Evolutionary conservation across 2,329 filamentous ascomycete species (phyloP).

Genomic region (Penicillium hordei): DNA sequence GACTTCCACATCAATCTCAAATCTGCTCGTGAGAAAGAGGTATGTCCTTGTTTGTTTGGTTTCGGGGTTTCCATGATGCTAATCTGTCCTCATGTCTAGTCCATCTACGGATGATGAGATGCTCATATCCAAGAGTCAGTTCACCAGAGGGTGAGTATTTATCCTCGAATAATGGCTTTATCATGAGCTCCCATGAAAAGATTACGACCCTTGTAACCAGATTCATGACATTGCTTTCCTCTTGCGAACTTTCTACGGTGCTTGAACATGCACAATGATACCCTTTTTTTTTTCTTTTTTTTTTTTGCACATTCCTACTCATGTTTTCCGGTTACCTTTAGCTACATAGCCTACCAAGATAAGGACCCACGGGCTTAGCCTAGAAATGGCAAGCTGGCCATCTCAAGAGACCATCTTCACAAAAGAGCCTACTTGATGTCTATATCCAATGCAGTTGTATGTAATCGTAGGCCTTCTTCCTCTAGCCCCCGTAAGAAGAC

Average conservation of each 20-base stretch:
- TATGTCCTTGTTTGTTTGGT: slow-evolving; percentile 17
- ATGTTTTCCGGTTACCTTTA: background rate
- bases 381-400: background rate
- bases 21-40: slow-evolving; percentile 54
- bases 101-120: slow-evolving; percentile 11
- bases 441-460: background rate
- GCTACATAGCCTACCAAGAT: background rate
- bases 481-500: background rate
- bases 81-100: slow-evolving; percentile 7
- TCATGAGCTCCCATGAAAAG: background rate
- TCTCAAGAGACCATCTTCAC: background rate
- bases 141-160: background rate
- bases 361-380: background rate
- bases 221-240: background rate
- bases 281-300: background rate
- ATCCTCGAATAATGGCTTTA: background rate
- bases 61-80: background rate
- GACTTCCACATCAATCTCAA: slow-evolving; percentile 66
- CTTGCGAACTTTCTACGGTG: background rate
- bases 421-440: background rate
- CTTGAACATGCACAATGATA: slow-evolving; percentile 1
- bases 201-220: background rate
- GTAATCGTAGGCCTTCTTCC: background rate
- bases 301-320: background rate
- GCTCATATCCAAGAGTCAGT: background rate